Base-by-base conservation (phyloP, 148 eudicot genomes). In the Vaccinium darrowii region DNA sequence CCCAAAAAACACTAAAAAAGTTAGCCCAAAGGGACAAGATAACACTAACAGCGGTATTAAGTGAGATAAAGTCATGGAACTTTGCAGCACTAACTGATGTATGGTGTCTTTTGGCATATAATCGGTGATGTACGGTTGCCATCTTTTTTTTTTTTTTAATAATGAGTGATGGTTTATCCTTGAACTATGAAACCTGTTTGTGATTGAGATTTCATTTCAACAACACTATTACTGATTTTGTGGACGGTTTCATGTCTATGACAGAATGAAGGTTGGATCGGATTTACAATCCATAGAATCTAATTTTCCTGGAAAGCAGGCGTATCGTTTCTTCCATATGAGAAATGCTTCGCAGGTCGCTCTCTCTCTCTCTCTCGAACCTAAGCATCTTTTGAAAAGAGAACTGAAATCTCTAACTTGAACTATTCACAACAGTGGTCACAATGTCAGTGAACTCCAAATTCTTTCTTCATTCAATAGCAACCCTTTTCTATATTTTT, bases 321-420 rank as follows among this genome's bases (percentile, higher is more conserved):
- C 91, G 11, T 88, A 90, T 86, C 88, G 76, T 60, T 97, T 90
- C 89, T 95, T 91, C 88, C 99, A 97, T 88, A 79, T 95, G 47
- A 91, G 87, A 92, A 92, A 89, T 80, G 92, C 94, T 84, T 91
- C 94, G 23, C 98, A 93, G 99, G 99, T 95, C 47, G 5, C 47
- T 43, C 47, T 43, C 47, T 43, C 72, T 65, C 30, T n/a, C 14
- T 63, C 8, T 14, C 21, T 27, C 39, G 36, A 12, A 69, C 74
- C 43, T 69, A 25, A 7, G 3, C 67, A 62, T 62, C 10, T 21
- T 19, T 74, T 39, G 78, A 39, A 18, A 74, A 39, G 51, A 74
- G 78, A 74, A 33, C 67, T 21, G 67, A 18, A 73, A 0, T 74
- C 78, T 27, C 18, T 54, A 18, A 18, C 12, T 54, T 51, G 30